phyloP scores from a whole-genome alignment of 768 basidiomycete genomes.

The Serendipita sp. region DNA sequence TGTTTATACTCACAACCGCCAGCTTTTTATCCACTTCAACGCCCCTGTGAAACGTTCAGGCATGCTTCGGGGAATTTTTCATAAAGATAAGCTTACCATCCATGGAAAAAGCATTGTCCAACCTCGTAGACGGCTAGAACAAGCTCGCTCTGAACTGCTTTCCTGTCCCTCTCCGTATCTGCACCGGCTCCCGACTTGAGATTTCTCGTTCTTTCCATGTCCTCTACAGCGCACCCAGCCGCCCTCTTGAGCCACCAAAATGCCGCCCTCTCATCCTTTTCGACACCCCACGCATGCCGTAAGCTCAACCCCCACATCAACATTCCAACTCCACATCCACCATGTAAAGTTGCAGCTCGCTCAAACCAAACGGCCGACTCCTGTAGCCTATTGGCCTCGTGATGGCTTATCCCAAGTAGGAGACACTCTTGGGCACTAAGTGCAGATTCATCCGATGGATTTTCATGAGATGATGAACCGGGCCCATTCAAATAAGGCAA shows the following conservation, averaged over 20 bases:
- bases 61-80: background rate
- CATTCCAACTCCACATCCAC: conserved; percentile 81
- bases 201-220: conserved; percentile 44
- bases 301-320: conserved; percentile 79
- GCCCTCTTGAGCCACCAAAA: conserved; percentile 75
- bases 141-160: conserved; percentile 51
- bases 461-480: background rate
- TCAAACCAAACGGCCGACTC: conserved; percentile 65
- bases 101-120: conserved; percentile 82
- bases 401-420: conserved; percentile 59
- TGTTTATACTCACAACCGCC: conserved; percentile 45
- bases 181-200: conserved; percentile 1
- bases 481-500: background rate
- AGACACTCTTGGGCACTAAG: conserved; percentile 47
- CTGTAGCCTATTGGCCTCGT: conserved; percentile 51
- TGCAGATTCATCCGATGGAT: background rate
- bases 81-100: conserved; percentile 31
- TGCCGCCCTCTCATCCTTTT: conserved; percentile 58
- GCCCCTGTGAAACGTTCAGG: conserved; percentile 21
- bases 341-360: conserved; percentile 49
- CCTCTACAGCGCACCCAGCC: conserved; percentile 61
- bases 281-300: conserved; percentile 77
- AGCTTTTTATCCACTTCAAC: conserved; percentile 76
- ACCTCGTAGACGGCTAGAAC: conserved; percentile 84
- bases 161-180: conserved; percentile 24